Evolutionary conservation across 2,329 filamentous ascomycete genomes (phyloP).

Genomic region (Lecanoromycetidae sp.): DNA sequence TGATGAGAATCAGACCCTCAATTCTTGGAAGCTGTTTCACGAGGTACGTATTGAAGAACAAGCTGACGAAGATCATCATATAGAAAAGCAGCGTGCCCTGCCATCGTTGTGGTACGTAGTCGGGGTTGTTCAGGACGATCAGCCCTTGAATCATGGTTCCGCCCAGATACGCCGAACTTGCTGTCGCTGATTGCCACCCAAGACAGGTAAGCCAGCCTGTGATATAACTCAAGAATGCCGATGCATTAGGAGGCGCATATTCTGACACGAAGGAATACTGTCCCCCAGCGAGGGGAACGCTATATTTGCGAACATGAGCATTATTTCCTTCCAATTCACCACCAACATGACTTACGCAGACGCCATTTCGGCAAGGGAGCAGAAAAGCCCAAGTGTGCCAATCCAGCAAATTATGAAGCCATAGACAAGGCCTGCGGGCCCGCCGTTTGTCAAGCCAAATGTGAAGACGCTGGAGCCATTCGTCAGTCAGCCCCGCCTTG

Average conservation of each 20-base stretch:
- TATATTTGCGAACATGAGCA: constrained; percentile 21
- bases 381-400: constrained; percentile 28
- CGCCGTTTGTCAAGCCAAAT: constrained; percentile 18
- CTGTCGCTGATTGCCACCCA: constrained; percentile 15
- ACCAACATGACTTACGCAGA: constrained; percentile 34
- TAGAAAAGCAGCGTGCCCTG: constrained; percentile 24
- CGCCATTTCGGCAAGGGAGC: constrained; percentile 30
- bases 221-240: constrained; percentile 43
- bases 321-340: constrained; percentile 35
- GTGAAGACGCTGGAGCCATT: constrained; percentile 7
- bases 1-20: constrained; percentile 30
- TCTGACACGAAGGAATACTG: constrained; percentile 31
- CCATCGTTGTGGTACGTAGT: constrained; percentile 17
- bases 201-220: constrained; percentile 15
- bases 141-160: constrained; percentile 27
- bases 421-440: constrained; percentile 28
- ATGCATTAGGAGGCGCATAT: constrained; percentile 37
- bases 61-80: constrained; percentile 20
- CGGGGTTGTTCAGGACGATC: constrained; percentile 24
- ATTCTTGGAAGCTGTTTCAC: constrained; percentile 25
- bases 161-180: constrained; percentile 21
- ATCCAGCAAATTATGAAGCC: constrained; percentile 27
- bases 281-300: constrained; percentile 9
- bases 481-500: background rate
- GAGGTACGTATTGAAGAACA: constrained; percentile 24